phyloP scores from a whole-genome alignment of 768 basidiomycete genomes.

The Leccinum incarnatum region DNA sequence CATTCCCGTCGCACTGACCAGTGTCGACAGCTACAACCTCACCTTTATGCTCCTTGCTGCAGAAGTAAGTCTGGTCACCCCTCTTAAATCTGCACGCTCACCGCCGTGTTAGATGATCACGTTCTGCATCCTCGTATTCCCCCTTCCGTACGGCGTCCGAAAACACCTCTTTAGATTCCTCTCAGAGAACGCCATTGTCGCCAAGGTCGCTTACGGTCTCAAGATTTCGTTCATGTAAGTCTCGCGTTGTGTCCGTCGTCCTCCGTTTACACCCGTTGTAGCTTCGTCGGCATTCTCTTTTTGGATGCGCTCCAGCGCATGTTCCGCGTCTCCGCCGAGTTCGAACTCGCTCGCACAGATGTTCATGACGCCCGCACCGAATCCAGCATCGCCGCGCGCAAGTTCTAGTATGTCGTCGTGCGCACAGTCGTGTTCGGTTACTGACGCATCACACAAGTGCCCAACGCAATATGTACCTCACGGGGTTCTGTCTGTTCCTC shows the following conservation, averaged over 20 bases:
- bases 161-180: conserved; percentile 72
- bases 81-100: background rate
- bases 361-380: conserved; percentile 70
- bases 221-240: conserved; percentile 92
- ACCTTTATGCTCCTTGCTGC: conserved; percentile 80
- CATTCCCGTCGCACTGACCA: conserved; percentile 1
- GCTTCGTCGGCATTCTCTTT: conserved; percentile 86
- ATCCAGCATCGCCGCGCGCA: conserved; percentile 85
- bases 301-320: conserved; percentile 92
- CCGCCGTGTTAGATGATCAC: conserved; percentile 58
- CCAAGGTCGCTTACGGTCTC: conserved; percentile 85
- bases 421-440: no score
- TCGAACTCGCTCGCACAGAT: conserved; percentile 61
- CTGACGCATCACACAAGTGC: conserved; percentile 43
- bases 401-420: conserved; percentile 73
- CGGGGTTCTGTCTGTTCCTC: conserved; percentile 92
- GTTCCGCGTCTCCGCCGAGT: conserved; percentile 74
- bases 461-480: conserved; percentile 89
- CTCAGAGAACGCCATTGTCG: conserved; percentile 64
- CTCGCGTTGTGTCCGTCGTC: background rate
- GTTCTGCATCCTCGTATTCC: conserved; percentile 80
- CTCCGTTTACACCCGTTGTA: conserved; percentile 23
- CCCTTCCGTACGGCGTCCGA: conserved; percentile 74
- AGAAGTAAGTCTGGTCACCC: conserved; percentile 45
- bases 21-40: conserved; percentile 58